Evolutionary conservation across 2,329 filamentous ascomycete species (phyloP).

Genomic region (Epichloe uncinata): DNA sequence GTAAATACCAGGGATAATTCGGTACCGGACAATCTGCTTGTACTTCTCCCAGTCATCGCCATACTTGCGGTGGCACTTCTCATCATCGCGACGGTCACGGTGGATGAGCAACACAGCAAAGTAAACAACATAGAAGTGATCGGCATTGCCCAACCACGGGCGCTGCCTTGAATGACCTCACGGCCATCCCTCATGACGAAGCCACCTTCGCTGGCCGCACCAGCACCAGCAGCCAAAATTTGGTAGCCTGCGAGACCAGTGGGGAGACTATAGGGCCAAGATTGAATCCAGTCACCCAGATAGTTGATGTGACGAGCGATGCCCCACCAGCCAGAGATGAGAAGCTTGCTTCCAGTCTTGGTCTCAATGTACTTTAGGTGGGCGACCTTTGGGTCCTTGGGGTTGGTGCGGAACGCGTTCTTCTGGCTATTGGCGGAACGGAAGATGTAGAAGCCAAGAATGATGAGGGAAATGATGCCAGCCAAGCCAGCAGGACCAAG

Average conservation of each 20-base stretch:
- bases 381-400: constrained; percentile 61
- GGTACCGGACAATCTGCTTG: constrained; percentile 65
- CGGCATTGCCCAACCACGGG: constrained; percentile 70
- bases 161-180: constrained; percentile 56
- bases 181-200: constrained; percentile 46
- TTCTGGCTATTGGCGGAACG: constrained; percentile 89
- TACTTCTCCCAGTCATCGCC: constrained; percentile 87
- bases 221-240: constrained; percentile 43
- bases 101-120: constrained; percentile 80
- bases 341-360: constrained; percentile 62
- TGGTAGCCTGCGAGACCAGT: constrained; percentile 75
- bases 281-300: constrained; percentile 86
- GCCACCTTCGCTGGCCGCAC: constrained; percentile 34
- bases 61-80: constrained; percentile 85
- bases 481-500: constrained; percentile 56
- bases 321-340: constrained; percentile 90
- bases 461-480: constrained; percentile 53
- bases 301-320: constrained; percentile 90
- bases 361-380: constrained; percentile 83
- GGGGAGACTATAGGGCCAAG: constrained; percentile 80
- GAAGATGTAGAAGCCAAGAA: constrained; percentile 78
- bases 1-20: constrained; percentile 78
- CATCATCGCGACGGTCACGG: constrained; percentile 75
- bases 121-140: constrained; percentile 92
- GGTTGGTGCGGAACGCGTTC: constrained; percentile 84